These are phyloP conservation scores for Aspergillus sp. DNA, from an alignment of 2,329 filamentous ascomycete genomes.

Conservation along the genomic window DNA sequence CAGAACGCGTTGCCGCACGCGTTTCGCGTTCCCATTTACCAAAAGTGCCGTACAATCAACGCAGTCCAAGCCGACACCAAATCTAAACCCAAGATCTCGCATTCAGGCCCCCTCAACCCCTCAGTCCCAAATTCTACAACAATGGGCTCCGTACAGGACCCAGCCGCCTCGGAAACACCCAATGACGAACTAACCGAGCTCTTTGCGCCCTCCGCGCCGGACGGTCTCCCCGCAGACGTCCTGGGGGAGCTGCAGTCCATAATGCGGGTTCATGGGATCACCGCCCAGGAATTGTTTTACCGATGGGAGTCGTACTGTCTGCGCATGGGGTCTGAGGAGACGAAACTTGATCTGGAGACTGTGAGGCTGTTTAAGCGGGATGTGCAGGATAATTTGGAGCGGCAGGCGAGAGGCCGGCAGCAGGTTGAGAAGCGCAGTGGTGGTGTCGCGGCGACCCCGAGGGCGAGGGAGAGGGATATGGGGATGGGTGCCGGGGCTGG, in stretches of 20 bases:
- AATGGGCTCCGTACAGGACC: slow-evolving; percentile 7
- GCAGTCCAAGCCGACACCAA: not conserved
- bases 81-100: too few relatives aligned
- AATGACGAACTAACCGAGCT: slow-evolving; percentile 56
- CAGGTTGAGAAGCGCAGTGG: slow-evolving; percentile 63
- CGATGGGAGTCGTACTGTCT: slow-evolving; percentile 99
- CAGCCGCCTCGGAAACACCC: slow-evolving; percentile 51
- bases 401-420: slow-evolving; percentile 58
- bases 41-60: not conserved
- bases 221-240: slow-evolving; percentile 71
- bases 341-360: slow-evolving; percentile 67
- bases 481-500: slow-evolving; percentile 57
- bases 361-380: slow-evolving; percentile 80
- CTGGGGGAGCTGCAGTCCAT: slow-evolving; percentile 81
- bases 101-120: too few relatives aligned
- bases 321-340: slow-evolving; percentile 83
- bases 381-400: slow-evolving; percentile 79
- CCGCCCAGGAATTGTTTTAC: slow-evolving; percentile 85
- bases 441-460: slow-evolving; percentile 58
- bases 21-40: not conserved
- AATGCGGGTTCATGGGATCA: slow-evolving; percentile 76
- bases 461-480: slow-evolving; percentile 53
- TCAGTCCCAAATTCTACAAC: not conserved
- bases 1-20: not conserved
- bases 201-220: slow-evolving; percentile 57